A percentile compares a stretch with the other conserved stretches of the same genome.
Conservation (phyloP, 257 asterid genomes). For the Nicotiana paniculata region DNA sequence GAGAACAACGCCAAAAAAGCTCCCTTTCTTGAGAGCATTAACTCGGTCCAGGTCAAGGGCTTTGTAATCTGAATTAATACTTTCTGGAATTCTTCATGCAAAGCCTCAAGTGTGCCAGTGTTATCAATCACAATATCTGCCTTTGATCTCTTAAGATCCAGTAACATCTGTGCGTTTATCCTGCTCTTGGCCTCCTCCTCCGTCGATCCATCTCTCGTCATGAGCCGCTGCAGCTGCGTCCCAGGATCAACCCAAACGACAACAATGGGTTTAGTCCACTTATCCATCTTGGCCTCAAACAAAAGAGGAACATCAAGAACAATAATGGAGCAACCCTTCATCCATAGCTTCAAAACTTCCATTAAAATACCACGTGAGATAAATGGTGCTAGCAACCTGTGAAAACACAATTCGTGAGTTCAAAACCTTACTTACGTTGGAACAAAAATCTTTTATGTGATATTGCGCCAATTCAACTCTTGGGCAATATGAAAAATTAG, state of each 20-base stretch:
- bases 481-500: neutral
- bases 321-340: constrained; percentile 55
- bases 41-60: constrained; percentile 83
- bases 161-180: constrained; percentile 78
- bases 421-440: neutral
- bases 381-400: constrained; percentile 78
- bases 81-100: constrained; percentile 48
- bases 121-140: constrained; percentile 77
- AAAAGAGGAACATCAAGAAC: constrained; percentile 91
- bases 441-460: neutral
- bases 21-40: constrained; percentile 71
- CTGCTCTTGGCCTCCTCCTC: constrained; percentile 70
- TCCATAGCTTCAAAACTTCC: constrained; percentile 78
- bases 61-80: constrained; percentile 44
- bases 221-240: constrained; percentile 80
- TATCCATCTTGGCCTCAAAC: constrained; percentile 85
- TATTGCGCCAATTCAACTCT: neutral
- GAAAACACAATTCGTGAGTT: neutral
- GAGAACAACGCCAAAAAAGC: constrained; percentile 50
- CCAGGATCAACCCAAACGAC: constrained; percentile 86
- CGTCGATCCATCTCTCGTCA: constrained; percentile 66
- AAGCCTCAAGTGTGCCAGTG: constrained; percentile 57
- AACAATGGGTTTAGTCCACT: constrained; percentile 75
- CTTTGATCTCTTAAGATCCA: constrained; percentile 61
- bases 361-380: constrained; percentile 62